Evolutionary conservation across 345 rosid genomes (phyloP).

Genomic region (Balakata baccata): DNA sequence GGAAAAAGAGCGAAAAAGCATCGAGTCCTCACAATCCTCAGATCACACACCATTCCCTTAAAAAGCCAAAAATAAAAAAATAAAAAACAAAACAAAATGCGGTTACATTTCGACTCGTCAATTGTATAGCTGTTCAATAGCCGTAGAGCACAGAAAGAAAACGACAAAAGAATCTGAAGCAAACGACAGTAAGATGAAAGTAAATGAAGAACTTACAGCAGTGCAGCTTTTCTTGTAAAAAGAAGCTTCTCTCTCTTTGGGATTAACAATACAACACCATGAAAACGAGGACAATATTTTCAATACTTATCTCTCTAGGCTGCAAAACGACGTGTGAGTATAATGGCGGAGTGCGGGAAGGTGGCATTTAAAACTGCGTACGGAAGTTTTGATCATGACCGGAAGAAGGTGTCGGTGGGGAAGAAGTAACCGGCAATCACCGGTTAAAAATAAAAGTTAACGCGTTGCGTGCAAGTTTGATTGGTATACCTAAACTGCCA

Average conservation of each 20-base stretch:
- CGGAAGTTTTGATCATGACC: background rate
- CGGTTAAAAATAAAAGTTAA: slow-evolving; percentile 26
- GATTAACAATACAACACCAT: slow-evolving; percentile 4
- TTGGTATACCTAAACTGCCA: slow-evolving; percentile 32
- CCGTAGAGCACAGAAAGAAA: background rate
- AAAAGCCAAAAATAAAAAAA: background rate
- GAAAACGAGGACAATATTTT: too few relatives aligned
- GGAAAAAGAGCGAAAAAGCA: background rate
- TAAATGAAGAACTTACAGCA: slow-evolving; percentile 8
- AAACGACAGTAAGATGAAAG: background rate
- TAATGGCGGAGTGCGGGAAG: slow-evolving; percentile 21
- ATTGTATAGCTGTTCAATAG: background rate
- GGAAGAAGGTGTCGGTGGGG: slow-evolving; percentile 37
- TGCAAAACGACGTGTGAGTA: background rate
- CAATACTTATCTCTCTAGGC: background rate
- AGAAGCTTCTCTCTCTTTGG: background rate
- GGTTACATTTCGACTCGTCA: background rate
- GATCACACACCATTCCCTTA: background rate
- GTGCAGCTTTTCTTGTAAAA: background rate
- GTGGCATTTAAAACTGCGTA: slow-evolving; percentile 26
- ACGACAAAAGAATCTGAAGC: background rate
- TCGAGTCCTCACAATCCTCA: background rate
- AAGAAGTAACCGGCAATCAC: slow-evolving; percentile 22
- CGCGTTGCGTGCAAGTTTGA: slow-evolving; percentile 18
- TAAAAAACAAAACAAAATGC: background rate